phyloP scores from a whole-genome alignment of 164 flowering plant species.

The Chimonanthus salicifolius region DNA sequence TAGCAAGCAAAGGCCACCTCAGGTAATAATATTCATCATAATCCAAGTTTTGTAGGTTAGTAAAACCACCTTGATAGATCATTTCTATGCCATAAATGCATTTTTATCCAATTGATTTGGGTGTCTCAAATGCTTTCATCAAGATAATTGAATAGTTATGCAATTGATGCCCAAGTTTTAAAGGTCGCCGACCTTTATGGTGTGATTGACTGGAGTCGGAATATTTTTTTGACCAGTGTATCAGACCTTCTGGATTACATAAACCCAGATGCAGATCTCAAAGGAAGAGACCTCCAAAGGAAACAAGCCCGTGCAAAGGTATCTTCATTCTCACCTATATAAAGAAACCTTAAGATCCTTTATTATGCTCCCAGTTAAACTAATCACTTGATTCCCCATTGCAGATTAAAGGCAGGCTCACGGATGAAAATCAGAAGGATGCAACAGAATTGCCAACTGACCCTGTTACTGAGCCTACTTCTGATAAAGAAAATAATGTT shows the following conservation, averaged over 20 bases:
- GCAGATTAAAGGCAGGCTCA: slow-evolving; percentile 37
- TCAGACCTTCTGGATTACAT: slow-evolving; percentile 90
- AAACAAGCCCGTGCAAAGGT: slow-evolving; percentile 90
- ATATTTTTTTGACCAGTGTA: slow-evolving; percentile 45
- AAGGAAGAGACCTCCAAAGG: slow-evolving; percentile 76
- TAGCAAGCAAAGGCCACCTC: slow-evolving; percentile 94
- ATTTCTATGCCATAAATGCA: neutral
- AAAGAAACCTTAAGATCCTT: neutral
- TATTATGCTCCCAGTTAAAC: neutral
- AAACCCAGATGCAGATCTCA: slow-evolving; percentile 71
- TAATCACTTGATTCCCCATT: neutral
- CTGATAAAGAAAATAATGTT: slow-evolving; percentile 61
- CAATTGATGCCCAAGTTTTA: neutral
- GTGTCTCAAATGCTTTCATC: too few relatives aligned
- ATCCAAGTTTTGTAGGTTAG: neutral
- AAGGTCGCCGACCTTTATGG: neutral
- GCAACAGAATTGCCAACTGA: slow-evolving; percentile 25
- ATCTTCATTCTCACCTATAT: neutral
- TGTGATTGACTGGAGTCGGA: neutral
- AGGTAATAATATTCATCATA: slow-evolving; percentile 39
- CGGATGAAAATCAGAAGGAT: slow-evolving; percentile 14
- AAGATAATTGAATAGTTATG: neutral
- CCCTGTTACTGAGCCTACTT: slow-evolving; percentile 37
- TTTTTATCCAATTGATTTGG: neutral
- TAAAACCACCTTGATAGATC: neutral